Conservation (phyloP, 495 filamentous ascomycete genomes). For the Neurospora sp. region DNA sequence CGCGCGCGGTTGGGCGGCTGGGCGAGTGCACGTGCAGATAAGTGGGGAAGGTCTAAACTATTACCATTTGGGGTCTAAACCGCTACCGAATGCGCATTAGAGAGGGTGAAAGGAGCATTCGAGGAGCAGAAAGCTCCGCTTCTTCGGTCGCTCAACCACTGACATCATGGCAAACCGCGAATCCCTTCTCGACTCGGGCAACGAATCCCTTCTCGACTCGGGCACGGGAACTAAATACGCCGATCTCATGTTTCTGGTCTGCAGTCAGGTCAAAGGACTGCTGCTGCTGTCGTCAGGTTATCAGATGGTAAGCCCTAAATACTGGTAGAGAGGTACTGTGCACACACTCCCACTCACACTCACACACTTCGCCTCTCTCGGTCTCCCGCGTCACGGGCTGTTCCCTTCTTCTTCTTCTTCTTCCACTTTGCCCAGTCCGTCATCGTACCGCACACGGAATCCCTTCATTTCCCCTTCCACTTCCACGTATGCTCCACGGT, state of each 20-base stretch:
- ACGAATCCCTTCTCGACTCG: conserved; percentile 2
- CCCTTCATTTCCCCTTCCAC: neutral
- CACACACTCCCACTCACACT: neutral
- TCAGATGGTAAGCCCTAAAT: neutral
- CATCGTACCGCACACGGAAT: neutral
- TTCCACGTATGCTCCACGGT: neutral
- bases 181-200: conserved; percentile 4
- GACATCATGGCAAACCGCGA: conserved; percentile 18
- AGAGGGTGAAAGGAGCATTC: neutral
- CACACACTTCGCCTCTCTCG: conserved; percentile 2
- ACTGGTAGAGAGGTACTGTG: neutral
- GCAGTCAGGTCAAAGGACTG: neutral
- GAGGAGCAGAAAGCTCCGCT: conserved; percentile 1
- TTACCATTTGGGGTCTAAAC: no score
- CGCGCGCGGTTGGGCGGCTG: no score
- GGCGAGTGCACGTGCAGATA: no score
- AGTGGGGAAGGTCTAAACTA: no score
- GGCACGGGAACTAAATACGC: conserved; percentile 1
- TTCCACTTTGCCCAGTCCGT: neutral
- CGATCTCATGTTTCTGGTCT: conserved; percentile 2
- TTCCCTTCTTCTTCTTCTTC: neutral
- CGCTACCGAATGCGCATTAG: no score
- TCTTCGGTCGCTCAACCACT: conserved; percentile 13
- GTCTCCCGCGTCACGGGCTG: conserved; percentile 15
- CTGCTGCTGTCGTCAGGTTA: neutral